Base-by-base conservation (phyloP, 768 basidiomycete species). In the Amanita polypyramis region DNA sequence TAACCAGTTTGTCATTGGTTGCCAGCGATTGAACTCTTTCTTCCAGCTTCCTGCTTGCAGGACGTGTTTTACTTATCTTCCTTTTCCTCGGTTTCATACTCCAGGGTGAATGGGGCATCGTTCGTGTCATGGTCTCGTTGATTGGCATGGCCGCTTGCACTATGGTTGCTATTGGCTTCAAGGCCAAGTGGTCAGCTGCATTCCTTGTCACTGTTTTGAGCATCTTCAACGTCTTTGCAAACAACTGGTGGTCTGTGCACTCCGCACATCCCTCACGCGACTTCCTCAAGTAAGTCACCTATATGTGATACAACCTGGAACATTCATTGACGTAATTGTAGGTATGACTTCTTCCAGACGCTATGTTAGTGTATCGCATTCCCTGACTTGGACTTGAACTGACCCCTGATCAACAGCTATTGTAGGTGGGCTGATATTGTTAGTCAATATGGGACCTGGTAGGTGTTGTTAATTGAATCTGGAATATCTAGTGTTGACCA, bases 321-420 rank as follows among this genome's bases (percentile, higher is more conserved):
- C 7, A 21, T 29, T 51, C 44, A 49, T 59, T 68, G 43, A 70
- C 43, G 20, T 42, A 11, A 47, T 46, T 40, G 14, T 53, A 90
- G 89, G 75, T 96, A 97, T 60, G 96, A 99, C 68, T 99, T 99
- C 72, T 97, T 96, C 86, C 93, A 97, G 68, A 98, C 93, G 27
- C 75, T 96, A 29, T 96, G 74, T 76, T 52, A 47, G 74, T 70
- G 11, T 44, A 11, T 12, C 43, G 6, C 21, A 32, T 49, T 25
- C 23, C 27, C 36, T 30, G 5, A 20, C 15, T 37, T 41, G 20
- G 7, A 47, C 33, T 10, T 23, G 14, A 50, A 40, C 46, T 57
- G 14, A 56, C 23, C 14, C 40, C 25, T 39, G 35, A 15, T 36
- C 30, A 50, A 37, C 53, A 75, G 73, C 95, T 23, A 99, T 99